phyloP scores from a whole-genome alignment of 257 asterid species.

The Petunia axillaris region DNA sequence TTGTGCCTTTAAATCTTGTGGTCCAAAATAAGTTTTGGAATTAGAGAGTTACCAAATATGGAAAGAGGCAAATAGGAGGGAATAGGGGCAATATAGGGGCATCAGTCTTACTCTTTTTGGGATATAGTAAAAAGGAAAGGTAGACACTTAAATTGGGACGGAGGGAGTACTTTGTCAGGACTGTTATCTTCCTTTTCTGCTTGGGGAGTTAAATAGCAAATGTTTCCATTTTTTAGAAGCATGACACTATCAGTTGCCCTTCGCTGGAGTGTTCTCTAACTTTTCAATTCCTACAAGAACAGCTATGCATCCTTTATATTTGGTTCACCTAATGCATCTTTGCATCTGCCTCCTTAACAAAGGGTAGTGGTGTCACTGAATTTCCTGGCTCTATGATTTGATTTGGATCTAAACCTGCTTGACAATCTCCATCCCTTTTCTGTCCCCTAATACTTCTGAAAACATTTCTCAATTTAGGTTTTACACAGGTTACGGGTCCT shows the following conservation, averaged over 20 bases:
- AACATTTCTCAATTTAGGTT: neutral
- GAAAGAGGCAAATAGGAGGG: too few relatives aligned
- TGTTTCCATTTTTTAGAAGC: conserved; percentile 26
- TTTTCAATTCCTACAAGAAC: neutral
- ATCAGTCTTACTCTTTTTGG: too few relatives aligned
- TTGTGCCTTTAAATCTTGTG: too few relatives aligned
- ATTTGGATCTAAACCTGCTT: neutral
- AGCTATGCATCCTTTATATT: too few relatives aligned
- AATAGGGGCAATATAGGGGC: too few relatives aligned
- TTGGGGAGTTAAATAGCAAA: neutral
- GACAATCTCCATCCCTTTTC: neutral
- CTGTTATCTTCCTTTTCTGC: conserved; percentile 10
- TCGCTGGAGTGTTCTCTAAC: neutral
- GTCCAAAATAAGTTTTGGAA: too few relatives aligned
- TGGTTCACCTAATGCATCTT: neutral
- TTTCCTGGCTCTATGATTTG: neutral
- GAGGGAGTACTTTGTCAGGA: neutral
- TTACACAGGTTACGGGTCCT: neutral
- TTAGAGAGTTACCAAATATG: too few relatives aligned
- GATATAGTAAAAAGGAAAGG: too few relatives aligned
- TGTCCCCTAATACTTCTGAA: neutral
- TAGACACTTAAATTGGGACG: too few relatives aligned
- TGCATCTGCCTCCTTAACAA: neutral
- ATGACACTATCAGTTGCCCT: neutral
- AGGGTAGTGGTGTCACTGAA: conserved; percentile 6